Percentiles rank a stretch among this genome's conserved stretches.
phyloP scores from a whole-genome alignment of 495 filamentous ascomycete genomes.

The Aspergillus leporis region DNA sequence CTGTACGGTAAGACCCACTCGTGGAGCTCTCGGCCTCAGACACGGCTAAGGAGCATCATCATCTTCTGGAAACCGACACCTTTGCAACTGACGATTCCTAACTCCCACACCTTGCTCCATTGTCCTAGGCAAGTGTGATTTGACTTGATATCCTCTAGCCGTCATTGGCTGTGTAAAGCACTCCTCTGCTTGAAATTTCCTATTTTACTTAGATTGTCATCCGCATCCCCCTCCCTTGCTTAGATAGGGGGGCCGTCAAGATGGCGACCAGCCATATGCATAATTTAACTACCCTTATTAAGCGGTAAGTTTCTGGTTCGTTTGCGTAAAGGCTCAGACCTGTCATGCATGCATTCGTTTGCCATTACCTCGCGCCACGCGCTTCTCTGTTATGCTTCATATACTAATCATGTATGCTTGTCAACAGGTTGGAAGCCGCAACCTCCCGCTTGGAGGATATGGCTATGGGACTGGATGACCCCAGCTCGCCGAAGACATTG shows the following conservation, averaged over 20 bases:
- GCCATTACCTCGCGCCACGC: background rate
- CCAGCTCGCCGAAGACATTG: slow-evolving; percentile 53
- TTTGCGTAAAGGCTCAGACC: slow-evolving; percentile 3
- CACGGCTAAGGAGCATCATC: slow-evolving; percentile 23
- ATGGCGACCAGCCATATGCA: slow-evolving; percentile 78
- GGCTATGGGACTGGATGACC: slow-evolving; percentile 64
- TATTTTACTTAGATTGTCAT: background rate
- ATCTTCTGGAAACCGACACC: slow-evolving; percentile 17
- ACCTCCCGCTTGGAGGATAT: slow-evolving; percentile 97
- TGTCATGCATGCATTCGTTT: slow-evolving; percentile 4
- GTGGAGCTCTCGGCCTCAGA: slow-evolving; percentile 23
- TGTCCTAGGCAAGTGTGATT: background rate
- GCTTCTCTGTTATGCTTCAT: background rate
- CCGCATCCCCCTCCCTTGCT: slow-evolving; percentile 20
- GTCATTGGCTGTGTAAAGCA: background rate
- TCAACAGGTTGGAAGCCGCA: slow-evolving; percentile 87
- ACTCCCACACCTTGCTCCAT: background rate
- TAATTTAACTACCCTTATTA: slow-evolving; percentile 95
- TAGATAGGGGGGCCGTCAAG: slow-evolving; percentile 20
- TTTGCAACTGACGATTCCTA: slow-evolving; percentile 15
- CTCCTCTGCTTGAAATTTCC: background rate
- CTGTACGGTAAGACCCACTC: slow-evolving; percentile 19
- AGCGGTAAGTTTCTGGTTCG: slow-evolving; percentile 65
- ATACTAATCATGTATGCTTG: slow-evolving; percentile 29
- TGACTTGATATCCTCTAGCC: background rate